Base-by-base conservation (phyloP, 2,329 filamentous ascomycete species). In the Reticulascus tulasneorum region DNA sequence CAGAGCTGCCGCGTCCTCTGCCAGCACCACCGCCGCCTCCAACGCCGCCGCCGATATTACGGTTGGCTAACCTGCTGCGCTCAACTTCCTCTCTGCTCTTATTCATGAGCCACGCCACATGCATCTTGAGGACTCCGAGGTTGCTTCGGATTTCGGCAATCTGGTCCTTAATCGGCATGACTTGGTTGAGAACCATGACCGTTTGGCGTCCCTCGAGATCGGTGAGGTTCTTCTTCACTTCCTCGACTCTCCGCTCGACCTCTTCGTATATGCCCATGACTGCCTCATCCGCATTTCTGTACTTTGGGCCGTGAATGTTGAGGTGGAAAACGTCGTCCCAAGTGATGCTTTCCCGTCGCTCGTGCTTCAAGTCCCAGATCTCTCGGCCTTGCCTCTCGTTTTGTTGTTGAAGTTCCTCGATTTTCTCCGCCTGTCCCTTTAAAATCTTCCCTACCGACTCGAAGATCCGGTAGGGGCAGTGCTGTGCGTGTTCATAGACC, bases 151-250 rank as follows among this genome's bases (percentile, higher is more conserved):
- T 60, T 52, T 82, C 77, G 5, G 71, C 69, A n/a, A 82, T 67
- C 54, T 80, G 75, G 40, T 82, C 76, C 38, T 77, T 75, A 42
- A 82, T 71, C 7, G 73, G 75, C 49, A 78, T 67, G 6, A 76
- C 72, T 53, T 81, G 75, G 47, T 79, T 80, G 50, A 81, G 66
- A 8, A 78, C 66, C 66, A 76, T 72, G 56, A 79, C 72, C 21
- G 70, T 76, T 50, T 80, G 76, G 31, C 75, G 69, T 4, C 71
- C 73, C 49, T 81, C 77, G 32, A 79, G 64, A 39, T 79, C 76
- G 15, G 69, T 73, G 23, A 81, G 49, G 26, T 70, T 71, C 37
- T 75, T 70, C 33, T 75, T 72, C 4, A 82, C 56, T 31, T 75
- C 70, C 46, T 77, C 74, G 26, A 81, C 71, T 5, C 63, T 35